Evolutionary conservation across 768 basidiomycete species (phyloP), one percentile per base, ranked within the genome.

Genomic region (Russula sp.): DNA sequence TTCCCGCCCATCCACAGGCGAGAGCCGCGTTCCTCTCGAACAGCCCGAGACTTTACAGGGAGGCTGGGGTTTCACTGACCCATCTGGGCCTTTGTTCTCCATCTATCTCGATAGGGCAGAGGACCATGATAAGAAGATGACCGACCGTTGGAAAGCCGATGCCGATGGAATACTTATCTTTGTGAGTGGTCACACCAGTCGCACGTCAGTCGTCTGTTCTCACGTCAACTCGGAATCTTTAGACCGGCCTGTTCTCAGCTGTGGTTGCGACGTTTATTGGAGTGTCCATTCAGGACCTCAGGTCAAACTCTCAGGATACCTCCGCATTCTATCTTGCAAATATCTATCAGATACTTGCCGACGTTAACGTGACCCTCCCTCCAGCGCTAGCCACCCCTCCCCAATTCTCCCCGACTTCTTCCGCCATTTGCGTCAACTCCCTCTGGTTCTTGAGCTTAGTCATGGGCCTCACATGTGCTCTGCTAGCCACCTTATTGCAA

Each of bases 401-500:
- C 16, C 36, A 28, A 13, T 63, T 57, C 48, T 63, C 62, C 16
- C 55, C 55, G 16, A 16, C 62, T 6, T 24, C 16, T 5, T 30
- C 55, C 36, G 62, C 49, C 2, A 22, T 62, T 20, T 50, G 24
- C 36, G 61, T 62, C 36, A 57, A 62, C 26, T 62, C 46, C 22
- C 62, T 57, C 36, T 63, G 62, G 55, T 63, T 63, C 20, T 53
- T 53, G 42, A 61, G 60, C 52, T 7, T 62, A 36, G 32, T 57
- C 5, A 49, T 63, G 26, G 42, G 38, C 18, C 62, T 63, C 24
- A 42, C 62, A 13, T 63, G 55, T 8, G 48, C 62, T 4, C n/a
- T 57, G n/a, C n/a, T 63, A 30, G 62, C 62, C 13, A 62, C 54
- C n/a, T 18, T 62, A n/a, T n/a, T 56, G n/a, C 61, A 62, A 36